Evolutionary conservation across 164 flowering plant genomes (phyloP).

Genomic region (Cinnamomum chago): DNA sequence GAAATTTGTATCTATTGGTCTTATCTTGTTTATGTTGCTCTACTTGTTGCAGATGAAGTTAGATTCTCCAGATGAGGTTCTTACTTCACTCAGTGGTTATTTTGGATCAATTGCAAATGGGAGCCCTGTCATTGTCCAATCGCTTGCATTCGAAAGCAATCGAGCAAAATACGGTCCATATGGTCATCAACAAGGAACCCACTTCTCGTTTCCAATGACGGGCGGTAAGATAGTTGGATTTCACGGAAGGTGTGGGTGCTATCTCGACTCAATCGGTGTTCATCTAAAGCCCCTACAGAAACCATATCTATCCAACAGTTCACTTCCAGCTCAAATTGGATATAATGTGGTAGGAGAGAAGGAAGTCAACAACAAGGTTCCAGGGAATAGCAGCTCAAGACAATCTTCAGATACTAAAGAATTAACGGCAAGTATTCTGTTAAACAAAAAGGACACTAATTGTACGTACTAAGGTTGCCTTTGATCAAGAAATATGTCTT

Average conservation of each 20-base stretch:
- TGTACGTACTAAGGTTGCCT: background rate
- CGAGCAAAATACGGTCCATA: conserved; percentile 62
- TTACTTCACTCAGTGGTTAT: conserved; percentile 58
- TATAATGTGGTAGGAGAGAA: conserved; percentile 44
- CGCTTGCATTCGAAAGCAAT: conserved; percentile 63
- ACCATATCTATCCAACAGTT: conserved; percentile 20
- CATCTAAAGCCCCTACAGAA: conserved; percentile 43
- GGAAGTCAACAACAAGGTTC: conserved; percentile 17
- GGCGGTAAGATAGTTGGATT: conserved; percentile 71
- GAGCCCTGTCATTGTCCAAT: conserved; percentile 37
- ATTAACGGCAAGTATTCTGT: conserved; percentile 16
- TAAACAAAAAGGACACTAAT: background rate
- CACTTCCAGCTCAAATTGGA: conserved; percentile 23
- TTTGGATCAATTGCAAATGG: conserved; percentile 34
- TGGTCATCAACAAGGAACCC: conserved; percentile 56
- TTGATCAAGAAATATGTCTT: background rate
- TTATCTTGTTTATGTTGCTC: background rate
- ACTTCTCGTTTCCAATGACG: conserved; percentile 40
- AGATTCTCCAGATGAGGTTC: conserved; percentile 61
- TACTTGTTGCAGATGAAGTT: conserved; percentile 52
- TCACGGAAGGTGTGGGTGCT: conserved; percentile 59
- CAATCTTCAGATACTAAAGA: conserved; percentile 14
- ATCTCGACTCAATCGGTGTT: conserved; percentile 64
- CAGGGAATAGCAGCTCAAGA: conserved; percentile 14
- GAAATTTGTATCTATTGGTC: background rate